Evolutionary conservation across 768 basidiomycete genomes (phyloP).

Genomic region (Suillus discolor): DNA sequence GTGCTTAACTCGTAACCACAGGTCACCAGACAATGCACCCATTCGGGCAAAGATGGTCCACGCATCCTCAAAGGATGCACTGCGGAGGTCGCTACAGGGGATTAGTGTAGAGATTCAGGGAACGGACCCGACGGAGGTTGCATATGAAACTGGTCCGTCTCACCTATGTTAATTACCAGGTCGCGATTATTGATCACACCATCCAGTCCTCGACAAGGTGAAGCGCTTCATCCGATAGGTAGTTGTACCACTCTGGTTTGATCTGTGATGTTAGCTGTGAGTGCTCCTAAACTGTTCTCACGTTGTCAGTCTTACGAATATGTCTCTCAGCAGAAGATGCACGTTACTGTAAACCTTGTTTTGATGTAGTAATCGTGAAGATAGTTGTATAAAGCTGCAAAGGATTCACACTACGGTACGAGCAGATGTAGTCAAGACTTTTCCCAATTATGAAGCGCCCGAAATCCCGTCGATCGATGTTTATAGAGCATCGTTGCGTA

Average conservation of each 20-base stretch:
- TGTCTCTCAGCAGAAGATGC: background rate
- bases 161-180: background rate
- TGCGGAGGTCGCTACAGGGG: constrained; percentile 74
- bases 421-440: constrained; percentile 1
- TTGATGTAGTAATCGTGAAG: background rate
- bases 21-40: constrained; percentile 85
- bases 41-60: constrained; percentile 94
- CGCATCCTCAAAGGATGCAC: constrained; percentile 83
- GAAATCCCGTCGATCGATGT: background rate
- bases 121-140: constrained; percentile 75
- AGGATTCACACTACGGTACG: background rate
- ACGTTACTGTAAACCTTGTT: constrained; percentile 5
- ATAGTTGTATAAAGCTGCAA: constrained; percentile 4
- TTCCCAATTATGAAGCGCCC: background rate
- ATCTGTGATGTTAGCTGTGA: constrained; percentile 3
- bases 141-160: constrained; percentile 65
- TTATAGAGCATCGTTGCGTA: background rate
- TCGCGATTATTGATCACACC: background rate
- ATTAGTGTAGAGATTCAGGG: constrained; percentile 84
- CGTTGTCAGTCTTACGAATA: background rate
- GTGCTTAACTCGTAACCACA: constrained; percentile 31
- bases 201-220: background rate
- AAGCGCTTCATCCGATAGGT: background rate
- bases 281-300: background rate
- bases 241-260: background rate